Evolutionary conservation across 495 filamentous ascomycete species (phyloP), one percentile per base, ranked within the genome.

Genomic region (Talaromyces nanjingensis): DNA sequence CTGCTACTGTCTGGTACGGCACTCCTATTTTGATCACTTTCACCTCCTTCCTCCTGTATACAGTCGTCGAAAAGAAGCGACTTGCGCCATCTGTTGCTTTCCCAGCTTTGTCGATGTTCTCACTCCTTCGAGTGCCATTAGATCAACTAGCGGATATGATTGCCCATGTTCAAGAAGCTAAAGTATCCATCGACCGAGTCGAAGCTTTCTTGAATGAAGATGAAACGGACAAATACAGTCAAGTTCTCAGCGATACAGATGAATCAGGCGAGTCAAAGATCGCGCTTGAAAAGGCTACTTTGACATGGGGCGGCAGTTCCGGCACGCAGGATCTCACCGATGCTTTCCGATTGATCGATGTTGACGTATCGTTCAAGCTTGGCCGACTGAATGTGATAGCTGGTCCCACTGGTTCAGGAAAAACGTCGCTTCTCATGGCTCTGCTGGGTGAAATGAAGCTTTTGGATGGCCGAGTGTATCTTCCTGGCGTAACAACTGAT

Each of bases 101-200:
- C 76, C 97, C 96, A 20, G 91, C 94, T 14, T 84, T 99, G 45
- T 98, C 96, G 0, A 87, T 99, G 66, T 99, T 99, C 76, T 91
- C 88, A 61, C 85, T 99, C n/a, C 88, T 99, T 29, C 87, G 96
- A 45, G 88, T 96, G 62, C 96, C 96, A 8, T 76, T 99, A 59
- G 96, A 99, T 75, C 96, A 98, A 71, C 81, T 99, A 4, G 96
- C 96, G 54, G 96, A 99, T 72, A 99, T 99, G 96, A 86, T 99
- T 70, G 96, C 96, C 39, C 96, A 97, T 72, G 93, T 99, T 7
- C 92, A 97, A 76, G 96, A 99, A 76, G 91, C 92, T 9, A 94
- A 96, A 77, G 96, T 99, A 33, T 98, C 96, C 1, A 84, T 99
- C 54, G 93, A 96, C 70, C 92, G 96, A 76, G 91, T 99, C 20